Evolutionary conservation across 805 yeast species (phyloP).

Genomic region (Dipodascus geniculatus): DNA sequence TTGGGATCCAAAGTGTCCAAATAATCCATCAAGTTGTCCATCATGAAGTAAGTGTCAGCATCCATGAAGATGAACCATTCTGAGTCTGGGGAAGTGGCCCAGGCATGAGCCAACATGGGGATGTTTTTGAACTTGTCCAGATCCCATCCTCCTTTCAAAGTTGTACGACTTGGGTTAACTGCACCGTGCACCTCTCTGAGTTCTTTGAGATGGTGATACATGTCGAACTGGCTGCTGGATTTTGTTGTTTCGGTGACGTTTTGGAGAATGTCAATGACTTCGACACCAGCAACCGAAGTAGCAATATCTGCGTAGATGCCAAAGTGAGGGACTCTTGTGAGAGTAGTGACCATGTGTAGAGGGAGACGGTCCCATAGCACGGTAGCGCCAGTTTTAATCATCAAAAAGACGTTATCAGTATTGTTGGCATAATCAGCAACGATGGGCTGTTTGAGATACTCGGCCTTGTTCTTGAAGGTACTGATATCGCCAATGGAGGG

Average conservation of each 20-base stretch:
- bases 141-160: conserved; percentile 17
- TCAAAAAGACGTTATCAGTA: conserved; percentile 12
- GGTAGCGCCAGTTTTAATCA: conserved; percentile 28
- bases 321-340: conserved; percentile 22
- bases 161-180: background rate
- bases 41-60: conserved; percentile 24
- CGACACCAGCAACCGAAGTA: conserved; percentile 22
- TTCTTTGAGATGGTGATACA: conserved; percentile 18
- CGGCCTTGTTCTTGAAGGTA: conserved; percentile 6
- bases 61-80: conserved; percentile 29
- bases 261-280: conserved; percentile 23
- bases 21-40: conserved; percentile 19
- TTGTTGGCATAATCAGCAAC: conserved; percentile 18
- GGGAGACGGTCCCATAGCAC: conserved; percentile 27
- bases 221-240: conserved; percentile 11
- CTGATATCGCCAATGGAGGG: conserved; percentile 6
- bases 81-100: conserved; percentile 14
- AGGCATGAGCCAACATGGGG: conserved; percentile 28
- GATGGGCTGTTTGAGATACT: conserved; percentile 16
- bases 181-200: background rate
- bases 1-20: conserved; percentile 19
- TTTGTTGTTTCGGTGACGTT: conserved; percentile 15
- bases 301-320: conserved; percentile 27
- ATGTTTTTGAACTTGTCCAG: conserved; percentile 28
- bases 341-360: conserved; percentile 24